phyloP scores from a whole-genome alignment of 2,329 filamentous ascomycete species.

The Sporothrix dimorphospora region DNA sequence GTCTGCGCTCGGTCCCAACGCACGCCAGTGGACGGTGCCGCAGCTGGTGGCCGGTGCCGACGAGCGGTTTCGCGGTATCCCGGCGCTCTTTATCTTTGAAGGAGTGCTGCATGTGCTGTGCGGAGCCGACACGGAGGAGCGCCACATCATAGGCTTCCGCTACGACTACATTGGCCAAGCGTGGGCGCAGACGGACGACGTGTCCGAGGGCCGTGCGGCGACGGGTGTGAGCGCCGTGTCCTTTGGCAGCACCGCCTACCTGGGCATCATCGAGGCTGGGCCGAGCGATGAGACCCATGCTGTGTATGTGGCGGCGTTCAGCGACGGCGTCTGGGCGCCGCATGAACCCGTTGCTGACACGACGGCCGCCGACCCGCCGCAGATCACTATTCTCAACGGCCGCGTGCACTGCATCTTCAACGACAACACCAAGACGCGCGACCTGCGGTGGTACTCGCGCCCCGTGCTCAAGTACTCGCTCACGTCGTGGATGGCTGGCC shows the following conservation, averaged over 20 bases:
- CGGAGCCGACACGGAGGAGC: constrained; percentile 35
- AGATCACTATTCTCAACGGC: constrained; percentile 40
- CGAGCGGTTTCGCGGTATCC: constrained; percentile 39
- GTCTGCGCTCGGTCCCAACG: constrained; percentile 35
- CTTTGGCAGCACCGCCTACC: constrained; percentile 40
- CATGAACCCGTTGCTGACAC: constrained; percentile 35
- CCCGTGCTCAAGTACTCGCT: constrained; percentile 43
- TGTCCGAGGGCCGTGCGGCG: constrained; percentile 42
- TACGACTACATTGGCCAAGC: constrained; percentile 39
- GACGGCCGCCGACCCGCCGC: constrained; percentile 36
- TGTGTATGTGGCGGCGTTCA: constrained; percentile 35
- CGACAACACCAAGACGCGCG: constrained; percentile 37
- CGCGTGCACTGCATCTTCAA: constrained; percentile 43
- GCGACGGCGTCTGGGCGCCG: constrained; percentile 33
- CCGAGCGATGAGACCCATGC: constrained; percentile 33
- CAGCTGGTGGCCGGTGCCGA: constrained; percentile 24
- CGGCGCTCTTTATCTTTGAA: constrained; percentile 42
- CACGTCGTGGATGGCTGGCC: constrained; percentile 64
- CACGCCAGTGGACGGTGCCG: constrained; percentile 32
- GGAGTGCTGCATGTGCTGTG: constrained; percentile 42
- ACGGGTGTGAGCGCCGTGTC: constrained; percentile 42
- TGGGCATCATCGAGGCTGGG: constrained; percentile 38
- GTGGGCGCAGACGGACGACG: constrained; percentile 41
- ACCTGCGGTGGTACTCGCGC: constrained; percentile 44
- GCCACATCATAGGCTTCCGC: constrained; percentile 40